Evolutionary conservation across 805 yeast species (phyloP), one percentile per base, ranked within the genome.

Genomic region (Komagataella mondaviorum): DNA sequence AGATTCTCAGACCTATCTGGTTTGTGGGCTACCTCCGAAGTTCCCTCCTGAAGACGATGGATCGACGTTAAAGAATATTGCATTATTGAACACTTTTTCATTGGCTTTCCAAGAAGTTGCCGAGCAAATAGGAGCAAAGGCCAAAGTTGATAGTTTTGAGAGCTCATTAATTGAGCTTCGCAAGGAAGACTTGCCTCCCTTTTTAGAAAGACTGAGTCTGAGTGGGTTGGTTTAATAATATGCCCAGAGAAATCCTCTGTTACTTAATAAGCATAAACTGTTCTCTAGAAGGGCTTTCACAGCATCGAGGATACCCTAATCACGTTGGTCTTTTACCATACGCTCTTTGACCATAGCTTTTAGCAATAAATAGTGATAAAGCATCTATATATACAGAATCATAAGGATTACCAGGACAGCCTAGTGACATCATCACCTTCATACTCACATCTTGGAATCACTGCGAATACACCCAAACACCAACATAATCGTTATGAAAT

Each of bases 131-230:
- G 91, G 89, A 46, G 96, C 97, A 2, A 81, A 85, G 58, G 89
- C 89, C 17, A 76, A 91, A 59, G 85, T 93, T 55, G 98, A 93
- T 64, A 88, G 96, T 60, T 93, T 93, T 67, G 98, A 93, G 63
- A 86, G 95, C 56, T 81, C 97, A 3, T 87, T 93, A 20, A 88
- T 93, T 47, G 97, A 93, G 67, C 82, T 93, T 46, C 70, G 88
- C 54, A 84, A 82, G 60, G 96, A 90, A 49, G 99, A 93, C 63
- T 70, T 93, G 55, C 73, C 88, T 4, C 87, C 96, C 49, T 93
- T 93, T 61, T 67, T 93, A 54, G 98, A 93, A 63, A 79, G 80
- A 53, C 69, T 91, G 55, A 87, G 96, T 8, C 63, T 85, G 49
- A 83, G 89, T 69, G 90, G 90, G 2, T 63, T 78, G 48, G 66